These are phyloP conservation scores for Pseudocercospora macadamiae DNA, from an alignment of 2,329 filamentous ascomycete species.

Conservation along the genomic window DNA sequence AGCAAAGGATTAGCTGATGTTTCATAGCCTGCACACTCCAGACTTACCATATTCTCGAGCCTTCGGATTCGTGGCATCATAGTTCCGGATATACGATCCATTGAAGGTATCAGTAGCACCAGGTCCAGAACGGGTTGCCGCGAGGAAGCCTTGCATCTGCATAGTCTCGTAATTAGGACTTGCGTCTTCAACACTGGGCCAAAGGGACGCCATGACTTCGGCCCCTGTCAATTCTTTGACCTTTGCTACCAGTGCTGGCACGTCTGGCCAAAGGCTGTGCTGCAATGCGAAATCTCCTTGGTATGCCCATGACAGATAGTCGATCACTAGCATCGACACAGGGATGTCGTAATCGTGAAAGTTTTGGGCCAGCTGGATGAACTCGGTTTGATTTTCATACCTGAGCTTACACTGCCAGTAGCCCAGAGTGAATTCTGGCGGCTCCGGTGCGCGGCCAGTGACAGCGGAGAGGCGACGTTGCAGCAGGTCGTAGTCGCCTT, in stretches of 20 bases:
- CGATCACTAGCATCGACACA: conserved; percentile 38
- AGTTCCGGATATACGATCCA: conserved; percentile 37
- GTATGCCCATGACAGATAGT: conserved; percentile 38
- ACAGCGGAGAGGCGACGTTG: conserved; percentile 33
- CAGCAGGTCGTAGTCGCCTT: conserved; percentile 36
- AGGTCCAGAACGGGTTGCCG: conserved; percentile 34
- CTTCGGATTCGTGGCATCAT: conserved; percentile 38
- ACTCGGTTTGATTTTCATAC: conserved; percentile 39
- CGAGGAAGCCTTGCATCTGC: conserved; percentile 32
- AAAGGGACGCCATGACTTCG: conserved; percentile 40
- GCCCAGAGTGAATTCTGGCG: conserved; percentile 37
- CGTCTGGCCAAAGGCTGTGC: conserved; percentile 36
- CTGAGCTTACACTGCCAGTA: conserved; percentile 39
- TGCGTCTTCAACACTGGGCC: conserved; percentile 37
- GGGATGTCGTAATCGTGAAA: conserved; percentile 37
- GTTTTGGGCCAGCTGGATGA: conserved; percentile 35
- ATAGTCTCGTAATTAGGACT: conserved; percentile 36
- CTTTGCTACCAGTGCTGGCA: conserved; percentile 16
- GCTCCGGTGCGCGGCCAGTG: conserved; percentile 36
- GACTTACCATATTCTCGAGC: conserved; percentile 36
- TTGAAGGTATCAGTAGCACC: conserved; percentile 38
- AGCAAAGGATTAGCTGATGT: too few relatives aligned
- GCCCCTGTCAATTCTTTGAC: neutral
- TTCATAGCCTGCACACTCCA: too few relatives aligned
- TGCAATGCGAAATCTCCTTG: conserved; percentile 39